Percentiles rank a stretch among this genome's conserved stretches.
Evolutionary conservation across 1,139 yeast species (phyloP).

Genomic region (Suhomyces coccinellae): DNA sequence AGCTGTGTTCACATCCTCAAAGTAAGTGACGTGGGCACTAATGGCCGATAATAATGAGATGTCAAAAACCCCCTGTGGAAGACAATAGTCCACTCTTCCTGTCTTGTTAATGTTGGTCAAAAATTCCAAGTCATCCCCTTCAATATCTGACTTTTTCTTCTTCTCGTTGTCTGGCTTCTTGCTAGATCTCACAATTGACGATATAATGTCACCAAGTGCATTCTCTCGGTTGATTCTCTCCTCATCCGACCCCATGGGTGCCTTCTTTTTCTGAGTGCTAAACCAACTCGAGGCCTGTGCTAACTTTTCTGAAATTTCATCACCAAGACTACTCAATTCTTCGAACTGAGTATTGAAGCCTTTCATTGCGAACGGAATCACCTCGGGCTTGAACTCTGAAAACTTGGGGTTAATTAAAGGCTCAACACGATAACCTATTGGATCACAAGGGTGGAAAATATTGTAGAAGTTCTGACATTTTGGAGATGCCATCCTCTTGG

Average conservation of each 20-base stretch:
- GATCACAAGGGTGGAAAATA: conserved; percentile 85
- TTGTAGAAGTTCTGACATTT: conserved; percentile 66
- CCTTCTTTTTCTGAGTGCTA: conserved; percentile 23
- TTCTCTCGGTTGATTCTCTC: conserved; percentile 34
- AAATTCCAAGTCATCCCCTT: conserved; percentile 30
- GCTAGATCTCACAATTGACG: conserved; percentile 30
- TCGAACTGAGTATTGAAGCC: conserved; percentile 47
- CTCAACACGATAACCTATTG: conserved; percentile 83
- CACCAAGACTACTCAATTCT: conserved; percentile 42
- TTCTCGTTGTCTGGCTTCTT: conserved; percentile 20
- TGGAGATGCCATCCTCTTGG: conserved; percentile 36
- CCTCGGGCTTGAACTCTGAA: conserved; percentile 57
- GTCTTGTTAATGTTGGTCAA: conserved; percentile 55
- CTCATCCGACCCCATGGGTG: conserved; percentile 15
- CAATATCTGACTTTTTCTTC: conserved; percentile 23
- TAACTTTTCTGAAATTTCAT: conserved; percentile 47
- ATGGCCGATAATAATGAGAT: conserved; percentile 76
- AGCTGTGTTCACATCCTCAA: conserved; percentile 84
- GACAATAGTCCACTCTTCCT: conserved; percentile 79
- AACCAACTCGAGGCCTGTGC: conserved; percentile 49
- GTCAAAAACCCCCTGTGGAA: conserved; percentile 81
- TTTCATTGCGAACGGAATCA: conserved; percentile 56
- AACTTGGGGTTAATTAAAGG: conserved; percentile 66
- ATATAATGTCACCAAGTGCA: conserved; percentile 47
- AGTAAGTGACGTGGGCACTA: conserved; percentile 84